Conservation (phyloP, 2,329 filamentous ascomycete species). For the Lachnellula suecica region DNA sequence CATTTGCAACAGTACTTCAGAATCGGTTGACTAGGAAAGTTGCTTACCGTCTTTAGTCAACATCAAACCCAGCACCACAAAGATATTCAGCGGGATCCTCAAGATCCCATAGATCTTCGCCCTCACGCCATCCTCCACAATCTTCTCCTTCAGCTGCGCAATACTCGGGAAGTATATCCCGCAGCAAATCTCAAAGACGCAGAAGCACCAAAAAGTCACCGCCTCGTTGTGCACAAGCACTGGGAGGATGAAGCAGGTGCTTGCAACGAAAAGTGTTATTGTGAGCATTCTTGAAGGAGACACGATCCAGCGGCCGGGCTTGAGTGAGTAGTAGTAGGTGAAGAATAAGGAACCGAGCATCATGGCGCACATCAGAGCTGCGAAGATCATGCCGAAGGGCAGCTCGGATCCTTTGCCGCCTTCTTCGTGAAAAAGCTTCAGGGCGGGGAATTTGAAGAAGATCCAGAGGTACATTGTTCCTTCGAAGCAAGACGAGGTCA, state of each 20-base stretch:
- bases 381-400: slow-evolving; percentile 51
- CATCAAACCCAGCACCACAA: slow-evolving; percentile 48
- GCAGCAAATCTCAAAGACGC: slow-evolving; percentile 53
- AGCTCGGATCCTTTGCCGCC: slow-evolving; percentile 40
- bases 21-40: background rate
- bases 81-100: slow-evolving; percentile 55
- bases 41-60: slow-evolving; percentile 41
- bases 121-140: slow-evolving; percentile 50
- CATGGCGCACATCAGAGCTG: slow-evolving; percentile 57
- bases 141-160: slow-evolving; percentile 49
- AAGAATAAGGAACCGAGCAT: slow-evolving; percentile 56
- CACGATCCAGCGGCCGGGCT: background rate
- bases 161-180: slow-evolving; percentile 58
- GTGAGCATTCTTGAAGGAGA: slow-evolving; percentile 31
- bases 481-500: slow-evolving; percentile 56
- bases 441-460: slow-evolving; percentile 57
- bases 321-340: slow-evolving; percentile 28
- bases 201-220: slow-evolving; percentile 54
- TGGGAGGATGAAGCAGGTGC: slow-evolving; percentile 39
- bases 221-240: slow-evolving; percentile 42
- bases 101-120: slow-evolving; percentile 55
- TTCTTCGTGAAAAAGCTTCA: slow-evolving; percentile 40
- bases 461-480: slow-evolving; percentile 60
- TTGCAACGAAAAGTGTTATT: slow-evolving; percentile 36
- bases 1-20: background rate